phyloP scores from a whole-genome alignment of 2,329 filamentous ascomycete species.

The Zasmidium angulare region DNA sequence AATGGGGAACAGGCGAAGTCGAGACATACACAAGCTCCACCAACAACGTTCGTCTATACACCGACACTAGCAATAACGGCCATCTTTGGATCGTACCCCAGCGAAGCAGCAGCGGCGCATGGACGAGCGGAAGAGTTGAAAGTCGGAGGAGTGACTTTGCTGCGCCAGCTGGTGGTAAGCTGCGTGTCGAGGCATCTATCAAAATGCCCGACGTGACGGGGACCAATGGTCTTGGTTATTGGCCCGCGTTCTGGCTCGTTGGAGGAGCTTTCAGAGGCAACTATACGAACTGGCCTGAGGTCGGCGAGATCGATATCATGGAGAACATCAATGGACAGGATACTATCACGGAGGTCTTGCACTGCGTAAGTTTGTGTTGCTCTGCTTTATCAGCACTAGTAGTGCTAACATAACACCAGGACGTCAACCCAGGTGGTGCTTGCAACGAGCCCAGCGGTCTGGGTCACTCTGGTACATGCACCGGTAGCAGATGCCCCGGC shows the following conservation, averaged over 20 bases:
- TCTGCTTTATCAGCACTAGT: not conserved
- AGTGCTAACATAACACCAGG: conserved; percentile 10
- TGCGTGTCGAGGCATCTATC: conserved; percentile 26
- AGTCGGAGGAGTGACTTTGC: conserved; percentile 22
- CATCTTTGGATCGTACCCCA: conserved; percentile 42
- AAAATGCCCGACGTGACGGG: conserved; percentile 16
- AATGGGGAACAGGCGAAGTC: conserved; percentile 54
- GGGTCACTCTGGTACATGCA: conserved; percentile 15
- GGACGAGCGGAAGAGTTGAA: conserved; percentile 26
- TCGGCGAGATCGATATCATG: conserved; percentile 35
- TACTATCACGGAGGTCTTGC: conserved; percentile 24
- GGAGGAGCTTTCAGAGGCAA: conserved; percentile 23
- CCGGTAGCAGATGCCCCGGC: conserved; percentile 21
- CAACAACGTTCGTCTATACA: conserved; percentile 45
- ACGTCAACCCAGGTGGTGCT: conserved; percentile 32
- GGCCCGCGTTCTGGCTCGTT: conserved; percentile 27
- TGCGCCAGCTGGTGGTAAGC: conserved; percentile 26
- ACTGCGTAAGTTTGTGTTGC: conserved; percentile 22
- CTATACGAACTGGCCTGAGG: conserved; percentile 28
- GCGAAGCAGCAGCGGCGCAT: conserved; percentile 25
- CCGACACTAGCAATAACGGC: too few relatives aligned
- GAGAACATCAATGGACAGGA: conserved; percentile 33
- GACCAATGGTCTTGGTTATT: conserved; percentile 23
- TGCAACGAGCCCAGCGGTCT: conserved; percentile 32
- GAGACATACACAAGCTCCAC: conserved; percentile 46